Conservation (phyloP, 78 protist species). For the Emiliania huxleyi region DNA sequence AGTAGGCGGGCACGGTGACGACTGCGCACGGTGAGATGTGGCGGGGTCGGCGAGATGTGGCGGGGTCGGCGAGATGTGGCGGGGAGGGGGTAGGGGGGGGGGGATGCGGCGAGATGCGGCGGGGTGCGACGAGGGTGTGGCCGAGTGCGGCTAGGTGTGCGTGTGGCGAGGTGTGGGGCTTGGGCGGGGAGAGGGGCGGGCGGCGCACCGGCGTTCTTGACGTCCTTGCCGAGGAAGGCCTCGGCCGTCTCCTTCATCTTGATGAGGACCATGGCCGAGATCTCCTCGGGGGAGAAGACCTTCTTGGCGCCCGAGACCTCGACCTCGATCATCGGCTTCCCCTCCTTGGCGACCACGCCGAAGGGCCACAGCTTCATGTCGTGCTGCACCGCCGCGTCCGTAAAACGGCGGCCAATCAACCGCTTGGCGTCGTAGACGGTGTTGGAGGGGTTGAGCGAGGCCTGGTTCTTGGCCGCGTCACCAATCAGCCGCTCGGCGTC, state of each 20-base stretch:
- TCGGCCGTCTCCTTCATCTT: constrained; percentile 94
- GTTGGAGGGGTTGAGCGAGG: constrained; percentile 92
- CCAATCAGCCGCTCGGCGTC: constrained; percentile 74
- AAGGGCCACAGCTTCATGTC: constrained; percentile 72
- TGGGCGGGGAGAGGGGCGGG: too few relatives aligned
- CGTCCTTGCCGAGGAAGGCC: constrained; percentile 84
- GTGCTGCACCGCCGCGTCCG: constrained; percentile 87
- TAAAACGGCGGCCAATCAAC: constrained; percentile 47
- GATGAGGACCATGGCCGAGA: constrained; percentile 95
- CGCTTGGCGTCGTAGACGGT: constrained; percentile 97
- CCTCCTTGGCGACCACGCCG: constrained; percentile 48
- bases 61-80: too few relatives aligned
- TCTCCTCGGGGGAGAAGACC: constrained; percentile 87
- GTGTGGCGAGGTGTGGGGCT: too few relatives aligned
- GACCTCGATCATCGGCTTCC: constrained; percentile 67
- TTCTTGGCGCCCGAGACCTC: constrained; percentile 55
- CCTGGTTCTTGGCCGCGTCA: constrained; percentile 81
- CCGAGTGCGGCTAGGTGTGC: too few relatives aligned
- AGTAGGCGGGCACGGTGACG: constrained; percentile 97
- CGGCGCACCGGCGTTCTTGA: constrained; percentile 84
- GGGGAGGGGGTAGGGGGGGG: too few relatives aligned
- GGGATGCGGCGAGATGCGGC: too few relatives aligned
- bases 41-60: too few relatives aligned
- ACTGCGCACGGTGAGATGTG: too few relatives aligned
- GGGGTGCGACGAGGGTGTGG: too few relatives aligned